Evolutionary conservation across 768 basidiomycete species (phyloP), one percentile per base, ranked within the genome.

Genomic region (Russula vinacea): DNA sequence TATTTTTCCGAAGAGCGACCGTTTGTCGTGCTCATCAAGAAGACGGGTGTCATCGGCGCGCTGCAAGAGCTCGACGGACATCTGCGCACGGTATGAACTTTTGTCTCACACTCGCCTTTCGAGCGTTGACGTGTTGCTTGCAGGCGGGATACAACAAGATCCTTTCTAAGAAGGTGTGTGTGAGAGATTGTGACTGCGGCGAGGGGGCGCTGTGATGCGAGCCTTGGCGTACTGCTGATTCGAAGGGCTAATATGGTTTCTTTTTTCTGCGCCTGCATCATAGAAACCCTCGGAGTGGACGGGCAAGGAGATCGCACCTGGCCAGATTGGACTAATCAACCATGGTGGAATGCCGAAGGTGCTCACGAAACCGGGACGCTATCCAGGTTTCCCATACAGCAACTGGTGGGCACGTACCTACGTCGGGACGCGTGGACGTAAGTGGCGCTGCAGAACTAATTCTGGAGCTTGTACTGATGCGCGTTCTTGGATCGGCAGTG

Each of bases 341-440:
- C 88, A 92, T 71, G 91, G 90, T 77, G 91, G 91, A 62, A 78
- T 84, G 40, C 92, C 92, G 2, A 90, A 91, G 76, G 71, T 93
- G 44, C 71, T 93, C 54, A 87, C 84, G 3, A 81, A 78, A 50
- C 86, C 91, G 5, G 91, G 91, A 35, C 85, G 88, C 10, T 93
- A 93, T 69, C 90, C 92, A 24, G 78, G 81, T 0, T 85, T 85
- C 72, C 89, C 89, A 13, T 77, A 90, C 54, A 79, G 88, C 3
- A 92, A 92, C 66, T 92, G 90, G 90, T 92, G 89, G 89, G 90
- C 90, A 4, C 80, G 91, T 17, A 72, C 78, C n/a, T 92, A 84
- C 83, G 71, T 74, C 58, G 91, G 89, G 19, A 86, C 83, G 3
- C 81, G 80, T 70, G 88, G 88, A 70, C 73, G 89, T 88, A 71